Base-by-base conservation (phyloP, 148 eudicot genomes). In the Oxyria digyna region DNA sequence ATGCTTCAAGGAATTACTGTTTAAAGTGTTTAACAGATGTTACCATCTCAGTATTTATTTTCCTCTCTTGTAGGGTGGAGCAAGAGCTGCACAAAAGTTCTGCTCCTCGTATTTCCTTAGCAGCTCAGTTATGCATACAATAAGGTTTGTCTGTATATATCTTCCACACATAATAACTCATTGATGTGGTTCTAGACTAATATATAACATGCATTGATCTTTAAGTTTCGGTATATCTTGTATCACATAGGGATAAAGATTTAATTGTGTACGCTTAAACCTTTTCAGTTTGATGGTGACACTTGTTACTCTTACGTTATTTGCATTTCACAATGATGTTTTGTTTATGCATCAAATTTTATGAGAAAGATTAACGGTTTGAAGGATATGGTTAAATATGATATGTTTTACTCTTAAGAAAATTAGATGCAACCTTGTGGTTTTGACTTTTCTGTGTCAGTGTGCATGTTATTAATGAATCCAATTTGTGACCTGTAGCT, bases 121-220 rank as follows among this genome's bases (percentile, higher is more conserved):
- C 87, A 84, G 91, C 87, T 85, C 97, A 14, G 98, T 94, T 67
- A 78, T 94, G 98, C 71, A 82, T 78, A 88, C 84, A 90, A 94
- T 90, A 86, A 90, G 97, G 98, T 88, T 68, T 63, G 68, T 72
- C 11, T 75, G 12, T 17, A 37, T 70, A 31, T 5, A 63, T 55
- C 37, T 63, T 42, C 37, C 24, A n/a, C 12, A 8, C 29, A 40
- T 20, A 9, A 41, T 62, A 3, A 8, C 26, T 55, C 33, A 55
- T 24, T 20, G 27, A 11, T 12, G 63, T 26, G 7, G 63, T 55
- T 7, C 11, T 8, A 50, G 57, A n/a, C n/a, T n/a, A n/a, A n/a
- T 21, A 45, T 20, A 21, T 50, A 50, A 7, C 57, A 55, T 55
- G 33, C 63, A 55, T 55, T 24, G 63, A 24, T 12, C 12, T 24